Evolutionary conservation across 306 rosid genomes (phyloP).

Genomic region (Glycine tomentella): DNA sequence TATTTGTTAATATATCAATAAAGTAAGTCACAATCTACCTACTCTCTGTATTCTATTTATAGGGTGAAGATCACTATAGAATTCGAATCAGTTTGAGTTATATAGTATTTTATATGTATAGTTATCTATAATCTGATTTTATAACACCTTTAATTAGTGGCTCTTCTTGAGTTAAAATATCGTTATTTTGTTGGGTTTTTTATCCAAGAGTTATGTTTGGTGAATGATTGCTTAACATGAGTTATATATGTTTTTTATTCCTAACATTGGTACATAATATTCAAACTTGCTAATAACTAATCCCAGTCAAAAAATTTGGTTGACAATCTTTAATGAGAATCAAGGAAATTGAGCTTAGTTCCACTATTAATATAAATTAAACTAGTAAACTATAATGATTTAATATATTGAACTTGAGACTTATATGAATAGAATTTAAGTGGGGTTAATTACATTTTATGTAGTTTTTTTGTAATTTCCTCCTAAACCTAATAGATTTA

Average conservation of each 20-base stretch:
- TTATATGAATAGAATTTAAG: background rate
- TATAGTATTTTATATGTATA: conserved; percentile 1
- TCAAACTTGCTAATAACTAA: too few species aligned
- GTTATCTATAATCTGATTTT: conserved; percentile 8
- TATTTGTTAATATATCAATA: conserved; percentile 38
- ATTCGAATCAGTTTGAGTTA: conserved; percentile 17
- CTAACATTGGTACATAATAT: too few species aligned
- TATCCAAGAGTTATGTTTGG: background rate
- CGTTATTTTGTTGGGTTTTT: background rate
- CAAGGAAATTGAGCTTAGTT: too few species aligned
- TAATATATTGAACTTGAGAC: background rate
- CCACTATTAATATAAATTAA: background rate
- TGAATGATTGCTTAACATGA: background rate
- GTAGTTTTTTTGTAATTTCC: background rate
- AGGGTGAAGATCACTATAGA: conserved; percentile 31
- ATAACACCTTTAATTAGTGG: background rate
- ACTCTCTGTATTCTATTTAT: conserved; percentile 9
- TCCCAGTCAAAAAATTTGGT: too few species aligned
- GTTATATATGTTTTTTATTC: too few species aligned
- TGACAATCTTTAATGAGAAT: too few species aligned
- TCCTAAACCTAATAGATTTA: background rate
- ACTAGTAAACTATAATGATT: background rate
- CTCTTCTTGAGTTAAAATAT: background rate
- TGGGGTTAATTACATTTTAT: background rate
- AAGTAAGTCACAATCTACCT: background rate